Percentiles rank a stretch among this genome's conserved stretches.
Conservation (phyloP, 805 yeast species). For the Metschnikowia reukaufii region DNA sequence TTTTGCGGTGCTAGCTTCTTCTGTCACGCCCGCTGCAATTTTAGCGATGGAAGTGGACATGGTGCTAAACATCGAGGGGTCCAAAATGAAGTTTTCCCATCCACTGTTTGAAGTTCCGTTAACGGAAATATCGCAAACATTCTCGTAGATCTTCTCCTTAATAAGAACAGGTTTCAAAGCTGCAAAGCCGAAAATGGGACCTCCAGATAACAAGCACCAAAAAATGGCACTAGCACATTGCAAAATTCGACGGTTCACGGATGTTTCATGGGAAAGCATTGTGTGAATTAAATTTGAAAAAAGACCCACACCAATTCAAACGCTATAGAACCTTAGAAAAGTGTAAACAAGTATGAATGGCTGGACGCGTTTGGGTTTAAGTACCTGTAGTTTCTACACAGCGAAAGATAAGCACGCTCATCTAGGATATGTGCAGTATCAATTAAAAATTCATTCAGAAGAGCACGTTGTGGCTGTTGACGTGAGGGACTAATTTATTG, state of each 20-base stretch:
- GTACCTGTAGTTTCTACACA: too few species aligned
- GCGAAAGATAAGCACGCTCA: background rate
- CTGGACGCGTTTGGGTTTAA: too few species aligned
- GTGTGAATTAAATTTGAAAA: background rate
- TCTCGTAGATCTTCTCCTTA: conserved; percentile 47
- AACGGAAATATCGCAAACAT: conserved; percentile 33
- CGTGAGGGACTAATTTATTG: too few species aligned
- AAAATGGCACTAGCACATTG: conserved; percentile 52
- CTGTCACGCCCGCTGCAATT: conserved; percentile 6
- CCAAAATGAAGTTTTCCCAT: conserved; percentile 17
- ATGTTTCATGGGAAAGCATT: conserved; percentile 17
- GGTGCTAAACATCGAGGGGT: conserved; percentile 14
- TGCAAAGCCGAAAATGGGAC: conserved; percentile 61
- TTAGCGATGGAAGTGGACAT: conserved; percentile 8
- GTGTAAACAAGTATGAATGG: too few species aligned
- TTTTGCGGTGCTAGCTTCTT: conserved; percentile 35
- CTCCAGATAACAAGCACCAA: conserved; percentile 58
- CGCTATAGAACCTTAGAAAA: too few species aligned
- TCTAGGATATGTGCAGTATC: background rate
- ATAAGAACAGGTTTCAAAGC: conserved; percentile 56
- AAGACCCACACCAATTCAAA: too few species aligned
- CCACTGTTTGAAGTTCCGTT: conserved; percentile 10
- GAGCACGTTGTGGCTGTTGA: background rate
- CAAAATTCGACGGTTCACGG: conserved; percentile 17
- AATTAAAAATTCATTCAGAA: too few species aligned